Conservation (phyloP, 352 stramenopile genomes). For the Phytophthora hibernalis region DNA sequence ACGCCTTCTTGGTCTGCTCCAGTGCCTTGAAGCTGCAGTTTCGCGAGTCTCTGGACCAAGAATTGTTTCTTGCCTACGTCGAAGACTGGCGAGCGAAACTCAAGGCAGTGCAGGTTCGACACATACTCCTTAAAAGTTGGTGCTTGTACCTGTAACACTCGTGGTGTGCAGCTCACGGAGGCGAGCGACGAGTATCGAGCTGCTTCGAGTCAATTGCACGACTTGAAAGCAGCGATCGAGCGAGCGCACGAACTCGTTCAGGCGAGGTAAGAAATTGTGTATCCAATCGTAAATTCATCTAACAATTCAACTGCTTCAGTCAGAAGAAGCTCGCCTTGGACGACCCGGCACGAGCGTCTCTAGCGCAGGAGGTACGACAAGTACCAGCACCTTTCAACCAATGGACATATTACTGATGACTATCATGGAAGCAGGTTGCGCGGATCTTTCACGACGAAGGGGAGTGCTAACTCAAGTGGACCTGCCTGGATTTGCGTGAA, state of each 20-base stretch:
- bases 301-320: constrained; percentile 6
- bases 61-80: constrained; percentile 66
- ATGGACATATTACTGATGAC: background rate
- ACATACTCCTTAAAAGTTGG: background rate
- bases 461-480: constrained; percentile 17
- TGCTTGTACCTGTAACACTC: background rate
- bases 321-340: constrained; percentile 38
- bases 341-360: constrained; percentile 26
- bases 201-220: constrained; percentile 21
- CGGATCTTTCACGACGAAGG: constrained; percentile 51
- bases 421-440: constrained; percentile 24
- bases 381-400: background rate
- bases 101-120: constrained; percentile 36
- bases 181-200: constrained; percentile 27
- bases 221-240: constrained; percentile 31
- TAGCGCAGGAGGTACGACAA: constrained; percentile 35
- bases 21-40: constrained; percentile 72
- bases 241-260: constrained; percentile 27
- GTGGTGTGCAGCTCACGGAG: constrained; percentile 18
- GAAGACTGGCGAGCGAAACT: constrained; percentile 52
- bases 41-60: constrained; percentile 53
- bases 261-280: constrained; percentile 19
- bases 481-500: constrained; percentile 4
- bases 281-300: background rate
- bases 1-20: constrained; percentile 62